phyloP scores from a whole-genome alignment of 257 asterid species.

The Solanum lycopersicoides region DNA sequence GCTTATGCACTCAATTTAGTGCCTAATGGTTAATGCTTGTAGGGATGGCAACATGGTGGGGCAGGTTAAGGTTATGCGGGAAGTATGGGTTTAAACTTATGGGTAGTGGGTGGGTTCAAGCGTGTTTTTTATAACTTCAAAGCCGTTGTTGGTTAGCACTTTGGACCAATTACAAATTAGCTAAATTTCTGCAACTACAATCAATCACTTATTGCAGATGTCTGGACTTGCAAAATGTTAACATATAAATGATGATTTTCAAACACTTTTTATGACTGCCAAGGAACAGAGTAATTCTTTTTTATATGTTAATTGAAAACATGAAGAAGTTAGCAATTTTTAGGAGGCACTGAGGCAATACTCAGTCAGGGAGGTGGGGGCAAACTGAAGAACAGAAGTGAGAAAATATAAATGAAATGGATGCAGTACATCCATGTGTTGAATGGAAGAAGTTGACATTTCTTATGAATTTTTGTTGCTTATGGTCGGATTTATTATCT shows the following conservation, averaged over 20 bases:
- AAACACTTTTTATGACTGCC: constrained; percentile 3
- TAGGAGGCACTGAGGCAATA: background rate
- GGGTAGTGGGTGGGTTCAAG: background rate
- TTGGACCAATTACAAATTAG: background rate
- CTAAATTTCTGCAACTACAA: background rate
- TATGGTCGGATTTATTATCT: background rate
- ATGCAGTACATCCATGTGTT: background rate
- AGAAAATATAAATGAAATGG: constrained; percentile 2
- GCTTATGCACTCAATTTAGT: background rate
- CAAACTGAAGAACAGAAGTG: background rate
- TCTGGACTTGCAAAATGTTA: background rate
- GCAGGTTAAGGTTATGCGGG: background rate
- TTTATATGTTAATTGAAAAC: background rate
- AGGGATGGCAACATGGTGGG: background rate
- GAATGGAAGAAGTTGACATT: background rate
- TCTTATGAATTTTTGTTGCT: background rate
- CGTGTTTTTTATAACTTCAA: background rate
- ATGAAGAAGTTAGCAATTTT: constrained; percentile 6
- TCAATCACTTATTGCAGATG: background rate
- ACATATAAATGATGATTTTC: constrained; percentile 3
- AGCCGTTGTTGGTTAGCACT: background rate
- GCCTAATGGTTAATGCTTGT: background rate
- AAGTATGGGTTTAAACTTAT: background rate
- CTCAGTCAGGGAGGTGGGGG: background rate
- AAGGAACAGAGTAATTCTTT: background rate